Conservation (phyloP, 148 eudicot species). For the Talinum fruticosum region DNA sequence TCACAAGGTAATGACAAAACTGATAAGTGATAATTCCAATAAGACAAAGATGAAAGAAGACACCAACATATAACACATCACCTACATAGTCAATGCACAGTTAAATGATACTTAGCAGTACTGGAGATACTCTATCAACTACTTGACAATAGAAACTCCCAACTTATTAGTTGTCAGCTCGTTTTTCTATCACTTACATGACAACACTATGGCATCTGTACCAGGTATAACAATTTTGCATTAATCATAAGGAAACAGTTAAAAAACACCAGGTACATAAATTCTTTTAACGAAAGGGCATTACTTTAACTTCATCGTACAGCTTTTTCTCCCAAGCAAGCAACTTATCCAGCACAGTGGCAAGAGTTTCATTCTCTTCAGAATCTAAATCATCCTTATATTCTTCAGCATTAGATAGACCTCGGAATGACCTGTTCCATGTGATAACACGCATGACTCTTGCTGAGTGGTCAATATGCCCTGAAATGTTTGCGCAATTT, state of each 20-base stretch:
- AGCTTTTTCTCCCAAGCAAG: constrained; percentile 99
- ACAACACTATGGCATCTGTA: neutral
- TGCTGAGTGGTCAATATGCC: constrained; percentile 93
- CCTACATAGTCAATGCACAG: neutral
- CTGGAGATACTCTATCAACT: neutral
- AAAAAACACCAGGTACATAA: neutral
- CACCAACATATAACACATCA: neutral
- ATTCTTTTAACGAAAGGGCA: neutral
- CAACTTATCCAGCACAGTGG: constrained; percentile 90
- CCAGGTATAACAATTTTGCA: neutral
- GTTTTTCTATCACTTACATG: neutral
- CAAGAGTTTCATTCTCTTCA: constrained; percentile 92
- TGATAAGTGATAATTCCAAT: neutral
- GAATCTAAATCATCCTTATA: constrained; percentile 63
- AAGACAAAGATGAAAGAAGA: neutral
- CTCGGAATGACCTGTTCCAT: constrained; percentile 91
- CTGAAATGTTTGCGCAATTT: constrained; percentile 32
- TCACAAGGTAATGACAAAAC: constrained; percentile 5
- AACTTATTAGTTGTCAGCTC: neutral
- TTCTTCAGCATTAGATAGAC: constrained; percentile 51
- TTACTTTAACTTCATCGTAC: constrained; percentile 94
- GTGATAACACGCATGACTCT: constrained; percentile 95
- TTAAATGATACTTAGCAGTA: too few species aligned
- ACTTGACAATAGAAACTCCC: neutral
- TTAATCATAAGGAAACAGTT: neutral